Conservation (phyloP, 2,329 filamentous ascomycete species). For the Knufia fluminis region DNA sequence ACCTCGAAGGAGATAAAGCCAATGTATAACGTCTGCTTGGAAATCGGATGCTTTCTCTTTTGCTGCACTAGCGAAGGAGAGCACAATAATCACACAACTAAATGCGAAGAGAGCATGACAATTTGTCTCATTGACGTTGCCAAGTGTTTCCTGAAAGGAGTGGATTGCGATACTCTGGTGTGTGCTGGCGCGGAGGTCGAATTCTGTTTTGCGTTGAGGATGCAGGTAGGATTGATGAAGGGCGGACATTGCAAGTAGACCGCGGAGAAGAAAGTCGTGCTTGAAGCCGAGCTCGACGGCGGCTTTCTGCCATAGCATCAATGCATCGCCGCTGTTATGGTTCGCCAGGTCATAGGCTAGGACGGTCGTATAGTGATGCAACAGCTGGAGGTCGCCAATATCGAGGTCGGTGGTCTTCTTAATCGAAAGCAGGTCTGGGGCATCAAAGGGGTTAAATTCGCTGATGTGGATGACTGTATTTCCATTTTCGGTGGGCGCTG, state of each 20-base stretch:
- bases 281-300: slow-evolving; percentile 32
- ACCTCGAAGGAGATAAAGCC: slow-evolving; percentile 26
- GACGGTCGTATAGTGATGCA: slow-evolving; percentile 32
- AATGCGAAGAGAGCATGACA: slow-evolving; percentile 36
- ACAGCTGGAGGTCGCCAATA: slow-evolving; percentile 30
- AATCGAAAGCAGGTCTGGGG: slow-evolving; percentile 20
- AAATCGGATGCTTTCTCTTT: slow-evolving; percentile 21
- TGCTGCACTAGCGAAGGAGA: slow-evolving; percentile 27
- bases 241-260: slow-evolving; percentile 35
- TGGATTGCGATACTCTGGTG: slow-evolving; percentile 31
- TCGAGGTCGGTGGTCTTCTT: slow-evolving; percentile 23
- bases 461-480: slow-evolving; percentile 12
- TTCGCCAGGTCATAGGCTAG: slow-evolving; percentile 28
- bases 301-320: slow-evolving; percentile 28
- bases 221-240: slow-evolving; percentile 36
- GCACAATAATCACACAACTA: slow-evolving; percentile 32
- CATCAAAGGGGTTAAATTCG: slow-evolving; percentile 19
- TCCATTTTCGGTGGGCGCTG: background rate
- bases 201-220: slow-evolving; percentile 27
- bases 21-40: slow-evolving; percentile 25
- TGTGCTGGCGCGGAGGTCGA: slow-evolving; percentile 28
- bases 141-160: slow-evolving; percentile 28
- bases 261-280: slow-evolving; percentile 37
- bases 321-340: slow-evolving; percentile 26
- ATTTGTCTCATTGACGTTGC: slow-evolving; percentile 32